Percentiles rank a stretch among this genome's conserved stretches.
phyloP scores from a whole-genome alignment of 305 asterid species.

The Andrographis paniculata region DNA sequence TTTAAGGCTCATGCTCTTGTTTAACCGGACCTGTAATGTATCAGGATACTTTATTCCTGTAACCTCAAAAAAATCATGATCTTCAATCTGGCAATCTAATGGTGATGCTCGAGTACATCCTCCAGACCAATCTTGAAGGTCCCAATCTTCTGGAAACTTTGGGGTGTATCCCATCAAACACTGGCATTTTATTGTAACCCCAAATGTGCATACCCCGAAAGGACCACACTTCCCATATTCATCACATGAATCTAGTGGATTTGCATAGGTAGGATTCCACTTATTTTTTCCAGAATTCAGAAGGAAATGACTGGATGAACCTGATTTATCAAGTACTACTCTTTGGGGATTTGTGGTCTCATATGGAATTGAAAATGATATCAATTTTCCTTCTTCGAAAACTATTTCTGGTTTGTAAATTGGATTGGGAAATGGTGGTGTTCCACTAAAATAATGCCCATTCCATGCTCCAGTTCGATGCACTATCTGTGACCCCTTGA shows the following conservation, averaged over 20 bases:
- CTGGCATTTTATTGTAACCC: background rate
- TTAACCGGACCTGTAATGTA: slow-evolving; percentile 15
- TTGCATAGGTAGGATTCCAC: slow-evolving; percentile 16
- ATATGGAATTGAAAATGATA: slow-evolving; percentile 1
- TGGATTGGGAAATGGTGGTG: background rate
- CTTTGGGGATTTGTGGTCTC: slow-evolving; percentile 8
- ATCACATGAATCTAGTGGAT: background rate
- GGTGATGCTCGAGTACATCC: slow-evolving; percentile 32
- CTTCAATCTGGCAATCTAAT: slow-evolving; percentile 21
- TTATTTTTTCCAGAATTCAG: slow-evolving; percentile 14
- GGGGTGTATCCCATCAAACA: slow-evolving; percentile 18
- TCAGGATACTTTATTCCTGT: slow-evolving; percentile 31
- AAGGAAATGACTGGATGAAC: background rate
- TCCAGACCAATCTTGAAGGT: slow-evolving; percentile 26
- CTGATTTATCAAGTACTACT: slow-evolving; percentile 15
- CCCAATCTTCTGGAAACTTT: slow-evolving; percentile 27
- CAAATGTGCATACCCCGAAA: background rate
- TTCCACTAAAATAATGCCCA: slow-evolving; percentile 8
- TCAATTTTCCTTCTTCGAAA: slow-evolving; percentile 6
- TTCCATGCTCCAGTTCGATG: slow-evolving; percentile 21
- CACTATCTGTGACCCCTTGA: background rate
- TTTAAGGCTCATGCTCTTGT: slow-evolving; percentile 17
- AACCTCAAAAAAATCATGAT: slow-evolving; percentile 22
- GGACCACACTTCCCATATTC: background rate
- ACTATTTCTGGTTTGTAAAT: background rate